phyloP scores from a whole-genome alignment of 768 basidiomycete genomes.

The Amanita jacksonii region DNA sequence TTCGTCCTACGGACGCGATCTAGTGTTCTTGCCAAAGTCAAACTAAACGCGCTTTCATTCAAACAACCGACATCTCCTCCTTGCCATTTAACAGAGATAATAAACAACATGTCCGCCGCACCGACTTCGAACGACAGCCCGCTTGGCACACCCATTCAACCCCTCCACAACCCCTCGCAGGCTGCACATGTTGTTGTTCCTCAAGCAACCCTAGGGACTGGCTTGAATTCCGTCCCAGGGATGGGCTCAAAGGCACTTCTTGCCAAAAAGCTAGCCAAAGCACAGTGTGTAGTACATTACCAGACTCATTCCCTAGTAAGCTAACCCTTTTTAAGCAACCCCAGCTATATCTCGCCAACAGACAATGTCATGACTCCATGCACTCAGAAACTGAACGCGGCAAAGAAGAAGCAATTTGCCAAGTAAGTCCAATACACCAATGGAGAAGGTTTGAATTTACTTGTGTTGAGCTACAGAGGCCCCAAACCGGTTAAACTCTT shows the following conservation, averaged over 20 bases:
- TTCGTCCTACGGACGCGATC: not conserved
- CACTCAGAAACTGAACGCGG: constrained; percentile 84
- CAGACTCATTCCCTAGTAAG: constrained; percentile 2
- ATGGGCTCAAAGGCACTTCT: constrained; percentile 89
- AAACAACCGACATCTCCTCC: constrained; percentile 10
- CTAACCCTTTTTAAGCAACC: constrained; percentile 53
- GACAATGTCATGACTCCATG: constrained; percentile 92
- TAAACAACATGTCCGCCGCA: constrained; percentile 46
- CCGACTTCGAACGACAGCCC: constrained; percentile 64
- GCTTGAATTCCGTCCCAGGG: constrained; percentile 47
- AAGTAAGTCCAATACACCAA: constrained; percentile 48
- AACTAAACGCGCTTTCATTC: too few relatives aligned
- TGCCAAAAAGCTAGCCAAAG: constrained; percentile 89
- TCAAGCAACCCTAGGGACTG: constrained; percentile 70
- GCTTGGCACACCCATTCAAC: constrained; percentile 51
- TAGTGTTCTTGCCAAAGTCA: not conserved
- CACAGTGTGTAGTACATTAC: constrained; percentile 47
- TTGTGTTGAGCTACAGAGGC: constrained; percentile 29
- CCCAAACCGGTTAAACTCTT: constrained; percentile 58
- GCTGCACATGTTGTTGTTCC: constrained; percentile 73
- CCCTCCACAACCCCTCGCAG: constrained; percentile 78
- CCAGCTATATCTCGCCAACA: constrained; percentile 84
- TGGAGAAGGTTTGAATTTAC: constrained; percentile 3
- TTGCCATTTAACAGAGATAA: too few relatives aligned
- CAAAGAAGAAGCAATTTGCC: constrained; percentile 87